A percentile compares a stretch with the other conserved stretches of the same genome.
Evolutionary conservation across 805 yeast genomes (phyloP).

Genomic region (Clavispora phyllophila): DNA sequence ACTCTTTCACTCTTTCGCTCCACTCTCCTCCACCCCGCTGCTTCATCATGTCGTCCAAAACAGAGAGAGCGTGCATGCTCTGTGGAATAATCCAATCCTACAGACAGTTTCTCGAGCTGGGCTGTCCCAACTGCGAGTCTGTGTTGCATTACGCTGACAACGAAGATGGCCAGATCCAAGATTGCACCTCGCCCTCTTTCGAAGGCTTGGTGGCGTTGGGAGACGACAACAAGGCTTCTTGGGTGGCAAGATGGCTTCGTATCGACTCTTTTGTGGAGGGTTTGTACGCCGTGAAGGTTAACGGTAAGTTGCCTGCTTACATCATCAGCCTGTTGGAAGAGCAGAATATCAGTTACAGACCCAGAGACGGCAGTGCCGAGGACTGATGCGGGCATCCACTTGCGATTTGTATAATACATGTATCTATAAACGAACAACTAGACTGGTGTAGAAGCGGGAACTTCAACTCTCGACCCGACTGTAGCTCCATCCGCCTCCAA

Average conservation of each 20-base stretch:
- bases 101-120: slow-evolving; percentile 64
- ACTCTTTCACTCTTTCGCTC: neutral
- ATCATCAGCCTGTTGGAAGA: slow-evolving; percentile 65
- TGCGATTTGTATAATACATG: slow-evolving; percentile 1
- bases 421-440: neutral
- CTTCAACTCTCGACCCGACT: too few species aligned
- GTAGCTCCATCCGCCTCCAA: too few species aligned
- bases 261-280: slow-evolving; percentile 87
- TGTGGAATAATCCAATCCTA: slow-evolving; percentile 89
- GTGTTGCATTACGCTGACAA: slow-evolving; percentile 69
- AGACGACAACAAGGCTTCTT: slow-evolving; percentile 69
- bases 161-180: slow-evolving; percentile 80
- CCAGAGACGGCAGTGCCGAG: slow-evolving; percentile 86
- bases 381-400: slow-evolving; percentile 32
- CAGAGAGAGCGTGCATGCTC: slow-evolving; percentile 94
- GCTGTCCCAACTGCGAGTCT: slow-evolving; percentile 96
- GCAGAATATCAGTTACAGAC: slow-evolving; percentile 80
- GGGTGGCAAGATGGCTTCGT: slow-evolving; percentile 97
- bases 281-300: slow-evolving; percentile 87
- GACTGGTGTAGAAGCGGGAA: neutral
- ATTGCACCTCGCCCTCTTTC: slow-evolving; percentile 93
- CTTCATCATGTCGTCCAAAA: slow-evolving; percentile 51
- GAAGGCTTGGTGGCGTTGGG: slow-evolving; percentile 93
- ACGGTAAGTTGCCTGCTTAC: slow-evolving; percentile 87
- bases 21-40: too few species aligned